phyloP scores from a whole-genome alignment of 768 basidiomycete species.

The Pleurotus djamor region DNA sequence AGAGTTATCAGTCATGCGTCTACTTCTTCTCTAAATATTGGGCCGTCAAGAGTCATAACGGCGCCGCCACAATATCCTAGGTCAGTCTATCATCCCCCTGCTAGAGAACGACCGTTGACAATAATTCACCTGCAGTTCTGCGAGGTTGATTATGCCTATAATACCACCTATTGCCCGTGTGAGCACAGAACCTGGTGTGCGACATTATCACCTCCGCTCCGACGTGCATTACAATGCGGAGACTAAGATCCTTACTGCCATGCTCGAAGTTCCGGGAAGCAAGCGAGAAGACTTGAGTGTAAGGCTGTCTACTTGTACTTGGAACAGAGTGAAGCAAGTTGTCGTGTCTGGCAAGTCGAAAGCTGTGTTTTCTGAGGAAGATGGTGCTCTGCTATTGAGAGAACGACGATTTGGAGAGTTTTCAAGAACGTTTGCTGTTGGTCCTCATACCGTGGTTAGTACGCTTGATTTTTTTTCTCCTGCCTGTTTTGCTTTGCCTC shows the following conservation, averaged over 20 bases:
- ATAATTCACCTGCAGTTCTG: neutral
- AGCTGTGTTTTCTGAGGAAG: slow-evolving; percentile 35
- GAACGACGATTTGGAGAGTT: slow-evolving; percentile 56
- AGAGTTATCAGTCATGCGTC: neutral
- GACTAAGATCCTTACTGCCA: slow-evolving; percentile 49
- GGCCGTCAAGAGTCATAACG: neutral
- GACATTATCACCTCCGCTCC: slow-evolving; percentile 47
- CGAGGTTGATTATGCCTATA: slow-evolving; percentile 10
- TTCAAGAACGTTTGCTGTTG: slow-evolving; percentile 49
- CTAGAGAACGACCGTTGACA: neutral
- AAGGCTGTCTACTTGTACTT: slow-evolving; percentile 55
- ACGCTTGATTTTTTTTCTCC: slow-evolving; percentile 2
- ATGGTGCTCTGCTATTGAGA: slow-evolving; percentile 14
- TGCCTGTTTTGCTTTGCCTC: neutral
- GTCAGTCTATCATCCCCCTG: neutral
- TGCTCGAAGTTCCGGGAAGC: slow-evolving; percentile 71
- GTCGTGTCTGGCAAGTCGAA: slow-evolving; percentile 46
- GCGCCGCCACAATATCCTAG: too few relatives aligned
- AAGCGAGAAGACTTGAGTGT: slow-evolving; percentile 54
- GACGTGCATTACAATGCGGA: slow-evolving; percentile 58
- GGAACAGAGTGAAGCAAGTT: slow-evolving; percentile 63
- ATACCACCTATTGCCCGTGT: slow-evolving; percentile 5
- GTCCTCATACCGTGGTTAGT: slow-evolving; percentile 53
- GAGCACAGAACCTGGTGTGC: neutral
- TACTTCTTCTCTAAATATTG: too few relatives aligned